Percentiles rank a stretch among this genome's conserved stretches.
These are phyloP conservation scores for Sugiyamaella neomexicana DNA, from an alignment of 1,139 yeast species.

Conservation along the genomic window DNA sequence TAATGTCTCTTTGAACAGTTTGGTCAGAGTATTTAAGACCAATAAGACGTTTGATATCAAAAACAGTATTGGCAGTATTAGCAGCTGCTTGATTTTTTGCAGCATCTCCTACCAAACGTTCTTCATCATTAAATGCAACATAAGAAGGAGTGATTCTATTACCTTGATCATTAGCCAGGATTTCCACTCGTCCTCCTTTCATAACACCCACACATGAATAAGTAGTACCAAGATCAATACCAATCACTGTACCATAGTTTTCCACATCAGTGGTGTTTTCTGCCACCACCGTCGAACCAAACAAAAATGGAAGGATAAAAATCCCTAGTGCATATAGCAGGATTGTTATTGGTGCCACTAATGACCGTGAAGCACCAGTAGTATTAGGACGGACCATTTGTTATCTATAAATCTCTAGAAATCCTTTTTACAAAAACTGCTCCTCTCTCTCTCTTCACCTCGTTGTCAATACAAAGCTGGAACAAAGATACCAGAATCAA, in stretches of 20 bases:
- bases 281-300: conserved; percentile 47
- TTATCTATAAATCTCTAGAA: too few relatives aligned
- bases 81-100: conserved; percentile 92
- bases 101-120: conserved; percentile 90
- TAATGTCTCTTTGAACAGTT: conserved; percentile 76
- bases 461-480: too few relatives aligned
- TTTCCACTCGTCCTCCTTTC: conserved; percentile 89
- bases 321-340: conserved; percentile 57
- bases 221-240: conserved; percentile 87
- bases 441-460: too few relatives aligned
- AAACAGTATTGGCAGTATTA: conserved; percentile 75
- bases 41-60: conserved; percentile 83
- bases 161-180: conserved; percentile 93
- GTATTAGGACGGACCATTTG: conserved; percentile 5
- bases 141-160: conserved; percentile 92
- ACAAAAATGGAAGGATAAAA: conserved; percentile 59
- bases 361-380: conserved; percentile 4
- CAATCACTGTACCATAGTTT: conserved; percentile 67
- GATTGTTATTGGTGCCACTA: conserved; percentile 52
- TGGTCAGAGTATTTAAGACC: conserved; percentile 77
- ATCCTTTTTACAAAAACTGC: too few relatives aligned
- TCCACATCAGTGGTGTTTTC: conserved; percentile 50
- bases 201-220: conserved; percentile 94
- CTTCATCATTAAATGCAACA: conserved; percentile 82
- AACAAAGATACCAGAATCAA: too few relatives aligned